Evolutionary conservation across 352 stramenopile species (phyloP).

Genomic region (Elongisporangium prolatum): DNA sequence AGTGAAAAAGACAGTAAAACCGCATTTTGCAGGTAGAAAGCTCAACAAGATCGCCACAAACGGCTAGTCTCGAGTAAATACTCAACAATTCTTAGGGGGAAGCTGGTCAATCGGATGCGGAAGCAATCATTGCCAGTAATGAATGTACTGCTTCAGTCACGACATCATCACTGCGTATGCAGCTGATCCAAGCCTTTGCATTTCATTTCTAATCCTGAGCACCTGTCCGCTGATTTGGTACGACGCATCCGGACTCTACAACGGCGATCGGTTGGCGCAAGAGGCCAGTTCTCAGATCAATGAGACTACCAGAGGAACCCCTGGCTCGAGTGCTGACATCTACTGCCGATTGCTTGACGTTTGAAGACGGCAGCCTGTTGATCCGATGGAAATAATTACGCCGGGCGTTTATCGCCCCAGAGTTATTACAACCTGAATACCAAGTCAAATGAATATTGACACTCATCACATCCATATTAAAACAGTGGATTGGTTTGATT

Average conservation of each 20-base stretch:
- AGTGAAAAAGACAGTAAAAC: constrained; percentile 24
- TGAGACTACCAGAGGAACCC: no score
- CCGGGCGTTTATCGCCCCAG: no score
- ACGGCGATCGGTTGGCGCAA: constrained; percentile 11
- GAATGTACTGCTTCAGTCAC: constrained; percentile 43
- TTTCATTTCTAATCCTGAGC: not conserved
- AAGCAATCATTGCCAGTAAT: constrained; percentile 41
- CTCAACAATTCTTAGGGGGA: constrained; percentile 32
- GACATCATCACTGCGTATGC: constrained; percentile 39
- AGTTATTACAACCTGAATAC: no score
- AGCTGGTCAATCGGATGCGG: constrained; percentile 26
- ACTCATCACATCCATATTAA: no score
- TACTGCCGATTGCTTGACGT: no score
- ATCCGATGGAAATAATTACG: no score
- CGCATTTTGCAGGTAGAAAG: constrained; percentile 36
- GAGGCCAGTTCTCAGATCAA: no score
- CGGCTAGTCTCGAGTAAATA: constrained; percentile 20
- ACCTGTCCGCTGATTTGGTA: constrained; percentile 17
- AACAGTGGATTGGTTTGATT: no score
- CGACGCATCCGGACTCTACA: constrained; percentile 24
- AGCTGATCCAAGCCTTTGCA: constrained; percentile 18
- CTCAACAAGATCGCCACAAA: constrained; percentile 28
- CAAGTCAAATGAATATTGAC: no score
- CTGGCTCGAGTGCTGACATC: no score
- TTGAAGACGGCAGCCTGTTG: no score